These are phyloP conservation scores for Aspergillus sclerotioniger DNA, from an alignment of 495 filamentous ascomycete species.

Conservation along the genomic window DNA sequence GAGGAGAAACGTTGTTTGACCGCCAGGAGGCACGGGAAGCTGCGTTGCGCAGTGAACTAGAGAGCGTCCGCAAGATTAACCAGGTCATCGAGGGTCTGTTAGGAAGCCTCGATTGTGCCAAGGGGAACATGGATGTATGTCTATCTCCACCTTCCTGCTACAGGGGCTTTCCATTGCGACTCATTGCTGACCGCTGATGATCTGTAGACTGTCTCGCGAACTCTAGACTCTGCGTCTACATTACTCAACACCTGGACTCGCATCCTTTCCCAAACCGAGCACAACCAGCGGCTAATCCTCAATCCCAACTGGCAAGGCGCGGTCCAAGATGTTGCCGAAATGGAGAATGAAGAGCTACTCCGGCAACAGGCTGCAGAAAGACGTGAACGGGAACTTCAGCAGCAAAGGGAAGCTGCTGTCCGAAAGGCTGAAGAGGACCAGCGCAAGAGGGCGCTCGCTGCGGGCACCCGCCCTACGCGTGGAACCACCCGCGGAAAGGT, in stretches of 20 bases:
- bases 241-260: conserved; percentile 95
- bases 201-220: conserved; percentile 74
- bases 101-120: conserved; percentile 75
- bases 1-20: conserved; percentile 55
- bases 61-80: conserved; percentile 80
- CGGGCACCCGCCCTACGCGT: conserved; percentile 47
- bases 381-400: conserved; percentile 69
- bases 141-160: not conserved
- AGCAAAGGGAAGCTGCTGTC: conserved; percentile 67
- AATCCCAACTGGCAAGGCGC: conserved; percentile 89
- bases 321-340: conserved; percentile 74
- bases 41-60: conserved; percentile 72
- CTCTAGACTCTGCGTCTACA: conserved; percentile 83
- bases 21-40: conserved; percentile 70
- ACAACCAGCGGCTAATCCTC: conserved; percentile 89
- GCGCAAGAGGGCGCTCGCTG: conserved; percentile 46
- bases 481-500: conserved; percentile 44
- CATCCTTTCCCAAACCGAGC: conserved; percentile 93
- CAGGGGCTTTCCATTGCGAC: not conserved
- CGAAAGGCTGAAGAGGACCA: conserved; percentile 73
- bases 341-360: conserved; percentile 70
- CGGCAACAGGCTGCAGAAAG: conserved; percentile 74
- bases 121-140: conserved; percentile 85
- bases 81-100: conserved; percentile 80
- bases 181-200: not conserved